A percentile compares a stretch with the other conserved stretches of the same genome.
Conservation (phyloP, 768 basidiomycete species). For the Holtermanniella nyarrowii region DNA sequence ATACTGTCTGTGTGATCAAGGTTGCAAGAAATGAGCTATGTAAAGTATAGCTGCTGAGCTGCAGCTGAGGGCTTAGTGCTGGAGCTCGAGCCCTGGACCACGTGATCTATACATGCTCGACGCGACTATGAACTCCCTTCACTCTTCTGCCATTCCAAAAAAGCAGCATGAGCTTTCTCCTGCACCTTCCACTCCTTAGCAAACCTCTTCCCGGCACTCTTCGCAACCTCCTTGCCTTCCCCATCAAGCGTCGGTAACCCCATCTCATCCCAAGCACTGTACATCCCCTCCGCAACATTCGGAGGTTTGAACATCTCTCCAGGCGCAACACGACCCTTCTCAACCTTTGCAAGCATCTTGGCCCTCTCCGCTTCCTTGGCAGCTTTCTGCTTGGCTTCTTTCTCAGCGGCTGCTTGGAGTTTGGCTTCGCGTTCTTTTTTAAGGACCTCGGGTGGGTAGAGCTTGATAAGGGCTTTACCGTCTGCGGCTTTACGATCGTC, state of each 20-base stretch:
- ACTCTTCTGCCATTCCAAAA: slow-evolving; percentile 38
- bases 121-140: neutral
- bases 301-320: slow-evolving; percentile 75
- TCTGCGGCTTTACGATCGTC: slow-evolving; percentile 96
- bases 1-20: too few relatives aligned
- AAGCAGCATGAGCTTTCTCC: slow-evolving; percentile 70
- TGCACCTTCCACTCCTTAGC: slow-evolving; percentile 64
- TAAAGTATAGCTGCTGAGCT: too few relatives aligned
- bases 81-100: too few relatives aligned
- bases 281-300: slow-evolving; percentile 59
- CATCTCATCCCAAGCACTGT: slow-evolving; percentile 69
- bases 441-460: slow-evolving; percentile 71
- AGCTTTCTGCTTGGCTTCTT: slow-evolving; percentile 68
- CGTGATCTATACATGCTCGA: too few relatives aligned
- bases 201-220: slow-evolving; percentile 65
- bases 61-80: too few relatives aligned
- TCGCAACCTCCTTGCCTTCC: slow-evolving; percentile 73
- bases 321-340: slow-evolving; percentile 68
- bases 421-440: slow-evolving; percentile 83
- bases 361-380: slow-evolving; percentile 46
- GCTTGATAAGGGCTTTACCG: slow-evolving; percentile 88
- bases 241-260: slow-evolving; percentile 79
- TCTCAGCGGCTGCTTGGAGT: slow-evolving; percentile 60
- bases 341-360: slow-evolving; percentile 56
- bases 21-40: too few relatives aligned